Percentiles rank a stretch among this genome's conserved stretches.
Conservation (phyloP, 306 rosid genomes). For the Urtica urens region DNA sequence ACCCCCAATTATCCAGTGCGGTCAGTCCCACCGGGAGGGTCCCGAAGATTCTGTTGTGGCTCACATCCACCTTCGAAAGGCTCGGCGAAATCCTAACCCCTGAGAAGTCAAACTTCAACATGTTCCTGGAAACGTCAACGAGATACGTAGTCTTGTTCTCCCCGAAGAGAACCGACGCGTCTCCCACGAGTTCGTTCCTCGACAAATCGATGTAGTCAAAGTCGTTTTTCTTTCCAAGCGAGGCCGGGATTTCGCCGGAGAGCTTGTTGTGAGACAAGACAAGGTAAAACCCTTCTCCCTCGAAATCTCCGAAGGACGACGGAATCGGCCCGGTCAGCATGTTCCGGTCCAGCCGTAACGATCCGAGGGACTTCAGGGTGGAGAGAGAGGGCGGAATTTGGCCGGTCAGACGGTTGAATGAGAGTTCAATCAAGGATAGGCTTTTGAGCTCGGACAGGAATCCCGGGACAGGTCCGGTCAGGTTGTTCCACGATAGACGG, state of each 20-base stretch:
- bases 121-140: conserved; percentile 49
- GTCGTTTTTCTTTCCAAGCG: background rate
- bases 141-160: conserved; percentile 29
- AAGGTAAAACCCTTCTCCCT: background rate
- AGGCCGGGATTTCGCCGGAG: background rate
- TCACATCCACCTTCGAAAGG: conserved; percentile 41
- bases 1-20: conserved; percentile 25
- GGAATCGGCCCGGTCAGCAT: conserved; percentile 25
- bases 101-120: conserved; percentile 37
- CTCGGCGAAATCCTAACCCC: conserved; percentile 29
- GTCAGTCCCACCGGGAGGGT: conserved; percentile 33
- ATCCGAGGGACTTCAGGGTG: background rate
- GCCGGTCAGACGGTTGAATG: conserved; percentile 47
- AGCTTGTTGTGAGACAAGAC: conserved; percentile 2
- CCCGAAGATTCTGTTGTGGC: conserved; percentile 44
- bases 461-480: conserved; percentile 49
- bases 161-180: conserved; percentile 47
- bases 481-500: conserved; percentile 32
- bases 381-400: conserved; percentile 48
- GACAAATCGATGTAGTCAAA: background rate
- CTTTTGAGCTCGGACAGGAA: conserved; percentile 45
- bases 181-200: conserved; percentile 13
- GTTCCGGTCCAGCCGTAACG: conserved; percentile 37
- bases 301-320: conserved; percentile 2
- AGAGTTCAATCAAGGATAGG: conserved; percentile 31